Evolutionary conservation across 78 protist species (phyloP).

Genomic region (Guillardia theta): DNA sequence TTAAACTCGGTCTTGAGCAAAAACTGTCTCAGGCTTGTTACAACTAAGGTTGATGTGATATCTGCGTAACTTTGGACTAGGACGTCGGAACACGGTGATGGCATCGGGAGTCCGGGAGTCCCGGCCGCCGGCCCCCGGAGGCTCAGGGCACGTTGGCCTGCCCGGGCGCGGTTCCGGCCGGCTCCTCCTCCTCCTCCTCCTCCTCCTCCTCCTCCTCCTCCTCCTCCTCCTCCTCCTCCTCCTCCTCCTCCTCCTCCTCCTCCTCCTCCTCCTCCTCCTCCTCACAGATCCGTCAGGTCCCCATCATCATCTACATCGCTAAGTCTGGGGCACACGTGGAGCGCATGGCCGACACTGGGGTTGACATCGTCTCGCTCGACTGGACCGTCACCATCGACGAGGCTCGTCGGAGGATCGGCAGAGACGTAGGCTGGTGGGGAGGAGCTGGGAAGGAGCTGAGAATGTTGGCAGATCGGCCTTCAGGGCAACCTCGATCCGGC

Average conservation of each 20-base stretch:
- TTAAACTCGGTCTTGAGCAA: too few species aligned
- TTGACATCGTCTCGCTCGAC: neutral
- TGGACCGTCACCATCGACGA: neutral
- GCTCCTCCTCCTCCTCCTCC: neutral
- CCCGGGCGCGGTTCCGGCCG: too few species aligned
- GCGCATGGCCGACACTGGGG: neutral
- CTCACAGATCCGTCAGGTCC: neutral
- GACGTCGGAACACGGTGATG: too few species aligned
- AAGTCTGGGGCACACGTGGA: too few species aligned
- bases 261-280: neutral
- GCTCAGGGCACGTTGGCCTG: too few species aligned
- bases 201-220: neutral
- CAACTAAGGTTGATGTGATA: too few species aligned
- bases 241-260: neutral
- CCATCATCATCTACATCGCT: neutral
- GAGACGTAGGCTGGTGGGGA: neutral
- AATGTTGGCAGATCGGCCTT: neutral
- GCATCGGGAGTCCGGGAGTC: too few species aligned
- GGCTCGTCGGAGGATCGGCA: constrained; percentile 2
- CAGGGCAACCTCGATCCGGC: constrained; percentile 40
- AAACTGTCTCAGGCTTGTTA: too few species aligned
- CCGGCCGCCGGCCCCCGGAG: too few species aligned
- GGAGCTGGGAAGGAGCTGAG: too few species aligned
- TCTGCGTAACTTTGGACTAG: too few species aligned
- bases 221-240: neutral